Conservation (phyloP, 2,329 filamentous ascomycete species). For the Verticillium zaregamsianum region DNA sequence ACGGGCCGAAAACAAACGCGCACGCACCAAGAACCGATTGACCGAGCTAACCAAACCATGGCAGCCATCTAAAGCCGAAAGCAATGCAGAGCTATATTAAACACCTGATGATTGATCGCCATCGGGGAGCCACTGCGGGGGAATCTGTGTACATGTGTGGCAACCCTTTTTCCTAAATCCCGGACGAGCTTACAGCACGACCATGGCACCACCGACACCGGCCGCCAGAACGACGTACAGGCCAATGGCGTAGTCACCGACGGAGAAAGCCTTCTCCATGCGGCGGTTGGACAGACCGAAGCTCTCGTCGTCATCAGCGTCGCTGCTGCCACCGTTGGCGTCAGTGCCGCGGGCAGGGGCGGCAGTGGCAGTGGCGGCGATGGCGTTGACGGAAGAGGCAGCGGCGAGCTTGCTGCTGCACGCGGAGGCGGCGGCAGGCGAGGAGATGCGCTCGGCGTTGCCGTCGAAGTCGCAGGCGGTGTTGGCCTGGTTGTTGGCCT, state of each 20-base stretch:
- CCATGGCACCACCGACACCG: constrained; percentile 48
- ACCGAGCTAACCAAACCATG: not conserved
- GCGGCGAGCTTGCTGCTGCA: constrained; percentile 58
- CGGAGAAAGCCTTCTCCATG: constrained; percentile 33
- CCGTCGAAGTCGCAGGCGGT: constrained; percentile 70
- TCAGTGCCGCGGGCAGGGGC: constrained; percentile 26
- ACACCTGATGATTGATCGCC: not conserved
- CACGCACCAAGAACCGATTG: not conserved
- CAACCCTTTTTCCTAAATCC: not conserved
- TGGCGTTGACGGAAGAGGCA: constrained; percentile 54
- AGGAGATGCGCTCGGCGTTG: constrained; percentile 52
- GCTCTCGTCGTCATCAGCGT: constrained; percentile 22
- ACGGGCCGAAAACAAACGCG: not conserved
- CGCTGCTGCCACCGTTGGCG: constrained; percentile 8
- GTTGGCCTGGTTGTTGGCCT: constrained; percentile 44
- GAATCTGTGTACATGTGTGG: not conserved
- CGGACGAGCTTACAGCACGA: constrained; percentile 40
- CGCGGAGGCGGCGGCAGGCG: constrained; percentile 38
- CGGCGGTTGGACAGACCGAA: constrained; percentile 31
- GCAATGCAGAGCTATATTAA: not conserved
- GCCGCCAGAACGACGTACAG: constrained; percentile 49
- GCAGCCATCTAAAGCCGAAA: not conserved
- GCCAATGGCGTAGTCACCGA: constrained; percentile 45
- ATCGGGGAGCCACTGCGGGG: not conserved
- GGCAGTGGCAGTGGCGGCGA: constrained; percentile 41